Evolutionary conservation across 139 green algal species (phyloP).

Genomic region (Spirogloea muscicola): DNA sequence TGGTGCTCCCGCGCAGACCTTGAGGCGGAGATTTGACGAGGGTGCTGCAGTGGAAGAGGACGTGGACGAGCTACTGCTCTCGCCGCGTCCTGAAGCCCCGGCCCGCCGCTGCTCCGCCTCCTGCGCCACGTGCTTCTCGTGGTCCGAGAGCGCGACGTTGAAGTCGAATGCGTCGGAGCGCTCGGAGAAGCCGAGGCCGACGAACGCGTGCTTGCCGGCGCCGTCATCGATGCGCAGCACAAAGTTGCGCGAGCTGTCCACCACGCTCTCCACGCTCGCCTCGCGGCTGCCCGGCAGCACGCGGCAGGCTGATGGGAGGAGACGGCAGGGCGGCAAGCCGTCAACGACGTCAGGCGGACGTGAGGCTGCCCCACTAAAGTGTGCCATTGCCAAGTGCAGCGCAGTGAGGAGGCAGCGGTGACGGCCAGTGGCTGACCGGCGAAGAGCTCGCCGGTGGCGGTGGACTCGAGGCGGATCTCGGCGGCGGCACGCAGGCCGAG

Average conservation of each 20-base stretch:
- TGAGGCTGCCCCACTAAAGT: too few species aligned
- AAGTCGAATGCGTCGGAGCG: constrained; percentile 50
- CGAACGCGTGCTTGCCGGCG: constrained; percentile 42
- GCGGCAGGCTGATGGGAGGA: too few species aligned
- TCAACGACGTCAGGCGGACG: too few species aligned
- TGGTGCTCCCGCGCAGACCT: too few species aligned
- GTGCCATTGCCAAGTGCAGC: too few species aligned
- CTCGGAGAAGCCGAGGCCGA: constrained; percentile 51
- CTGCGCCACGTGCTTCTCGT: constrained; percentile 30
- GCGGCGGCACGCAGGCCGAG: constrained; percentile 7
- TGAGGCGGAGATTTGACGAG: too few species aligned
- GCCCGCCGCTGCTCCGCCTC: constrained; percentile 11
- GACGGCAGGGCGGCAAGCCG: too few species aligned
- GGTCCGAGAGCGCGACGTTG: constrained; percentile 49
- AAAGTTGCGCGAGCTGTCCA: constrained; percentile 49
- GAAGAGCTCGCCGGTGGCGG: constrained; percentile 49
- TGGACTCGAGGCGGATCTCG: constrained; percentile 44
- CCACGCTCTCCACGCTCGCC: constrained; percentile 33
- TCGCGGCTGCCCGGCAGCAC: constrained; percentile 24
- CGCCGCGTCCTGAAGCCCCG: neutral
- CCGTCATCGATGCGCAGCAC: constrained; percentile 47
- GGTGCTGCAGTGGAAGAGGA: too few species aligned
- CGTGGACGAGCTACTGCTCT: too few species aligned
- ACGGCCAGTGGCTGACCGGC: too few species aligned
- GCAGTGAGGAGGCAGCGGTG: too few species aligned